Conservation (phyloP, 352 stramenopile species). For the Phytophthora capsici region DNA sequence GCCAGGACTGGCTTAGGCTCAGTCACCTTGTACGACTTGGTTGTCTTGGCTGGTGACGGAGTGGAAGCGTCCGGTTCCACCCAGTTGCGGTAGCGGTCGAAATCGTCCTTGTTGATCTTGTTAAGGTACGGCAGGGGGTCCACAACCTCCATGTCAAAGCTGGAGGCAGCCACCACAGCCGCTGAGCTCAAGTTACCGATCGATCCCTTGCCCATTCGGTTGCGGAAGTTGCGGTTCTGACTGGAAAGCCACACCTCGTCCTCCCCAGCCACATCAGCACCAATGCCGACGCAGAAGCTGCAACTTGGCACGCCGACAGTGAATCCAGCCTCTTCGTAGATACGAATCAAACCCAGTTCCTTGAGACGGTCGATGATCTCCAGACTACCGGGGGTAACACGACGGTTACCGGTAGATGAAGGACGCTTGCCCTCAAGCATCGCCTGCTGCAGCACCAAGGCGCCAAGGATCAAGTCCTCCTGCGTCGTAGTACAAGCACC, state of each 20-base stretch:
- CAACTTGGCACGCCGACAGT: slow-evolving; percentile 78
- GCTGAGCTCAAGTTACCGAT: slow-evolving; percentile 81
- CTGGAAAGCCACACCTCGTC: slow-evolving; percentile 82
- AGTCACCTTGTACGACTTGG: slow-evolving; percentile 46
- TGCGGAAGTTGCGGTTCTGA: slow-evolving; percentile 89
- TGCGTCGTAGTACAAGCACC: slow-evolving; percentile 83
- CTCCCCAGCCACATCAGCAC: slow-evolving; percentile 74
- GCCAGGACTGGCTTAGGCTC: slow-evolving; percentile 57
- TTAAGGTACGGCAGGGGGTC: slow-evolving; percentile 66
- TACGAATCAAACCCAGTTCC: slow-evolving; percentile 65
- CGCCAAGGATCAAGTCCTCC: slow-evolving; percentile 81
- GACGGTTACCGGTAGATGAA: slow-evolving; percentile 53
- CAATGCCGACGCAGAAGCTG: slow-evolving; percentile 86
- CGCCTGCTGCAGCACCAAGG: slow-evolving; percentile 75
- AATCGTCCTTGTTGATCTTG: slow-evolving; percentile 74
- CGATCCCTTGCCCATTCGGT: slow-evolving; percentile 85
- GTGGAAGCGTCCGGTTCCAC: slow-evolving; percentile 45
- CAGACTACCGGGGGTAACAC: slow-evolving; percentile 80
- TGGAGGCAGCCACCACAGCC: slow-evolving; percentile 73
- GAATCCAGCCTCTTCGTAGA: slow-evolving; percentile 84
- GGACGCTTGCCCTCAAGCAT: slow-evolving; percentile 73
- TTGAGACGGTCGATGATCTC: slow-evolving; percentile 75
- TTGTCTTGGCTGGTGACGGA: slow-evolving; percentile 25
- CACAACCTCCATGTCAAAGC: slow-evolving; percentile 79
- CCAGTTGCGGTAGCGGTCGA: slow-evolving; percentile 84